Evolutionary conservation across 23 red algal species (phyloP).

Genomic region (Gracilariopsis chorda): DNA sequence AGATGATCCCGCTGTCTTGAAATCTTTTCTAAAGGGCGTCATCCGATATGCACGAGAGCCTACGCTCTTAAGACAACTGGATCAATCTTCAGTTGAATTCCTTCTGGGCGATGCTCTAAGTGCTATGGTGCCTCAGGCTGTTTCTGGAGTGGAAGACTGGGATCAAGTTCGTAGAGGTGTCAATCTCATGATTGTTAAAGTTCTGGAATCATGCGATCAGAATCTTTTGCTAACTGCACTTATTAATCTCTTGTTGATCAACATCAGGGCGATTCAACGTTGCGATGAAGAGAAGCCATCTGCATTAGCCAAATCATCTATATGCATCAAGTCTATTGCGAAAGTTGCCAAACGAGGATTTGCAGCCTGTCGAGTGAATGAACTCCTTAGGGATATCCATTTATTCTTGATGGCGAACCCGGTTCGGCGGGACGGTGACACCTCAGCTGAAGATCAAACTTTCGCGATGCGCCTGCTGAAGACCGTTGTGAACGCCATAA

Average conservation of each 20-base stretch:
- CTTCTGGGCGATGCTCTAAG: conserved; percentile 50
- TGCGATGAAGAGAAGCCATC: not conserved
- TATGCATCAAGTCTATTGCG: conserved; percentile 67
- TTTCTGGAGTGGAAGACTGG: conserved; percentile 53
- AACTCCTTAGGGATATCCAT: conserved; percentile 64
- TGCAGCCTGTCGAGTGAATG: conserved; percentile 37
- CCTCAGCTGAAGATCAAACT: conserved; percentile 57
- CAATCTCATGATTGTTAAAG: conserved; percentile 58
- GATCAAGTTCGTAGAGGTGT: conserved; percentile 72
- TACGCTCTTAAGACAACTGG: conserved; percentile 14
- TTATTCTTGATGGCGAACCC: conserved; percentile 56
- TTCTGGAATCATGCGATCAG: conserved; percentile 67
- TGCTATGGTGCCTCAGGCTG: conserved; percentile 58
- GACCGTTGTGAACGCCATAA: conserved; percentile 61
- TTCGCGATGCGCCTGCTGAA: conserved; percentile 67
- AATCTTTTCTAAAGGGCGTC: conserved; percentile 56
- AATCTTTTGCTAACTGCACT: conserved; percentile 60
- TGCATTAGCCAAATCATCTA: conserved; percentile 52
- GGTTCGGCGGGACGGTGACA: conserved; percentile 33
- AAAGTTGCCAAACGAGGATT: conserved; percentile 67
- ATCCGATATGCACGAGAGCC: conserved; percentile 49
- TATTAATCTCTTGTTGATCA: conserved; percentile 54
- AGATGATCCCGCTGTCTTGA: conserved; percentile 40
- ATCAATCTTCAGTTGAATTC: conserved; percentile 33
- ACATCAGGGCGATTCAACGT: conserved; percentile 34